Conservation (phyloP, 352 stramenopile species). For the Phytophthora vignae region DNA sequence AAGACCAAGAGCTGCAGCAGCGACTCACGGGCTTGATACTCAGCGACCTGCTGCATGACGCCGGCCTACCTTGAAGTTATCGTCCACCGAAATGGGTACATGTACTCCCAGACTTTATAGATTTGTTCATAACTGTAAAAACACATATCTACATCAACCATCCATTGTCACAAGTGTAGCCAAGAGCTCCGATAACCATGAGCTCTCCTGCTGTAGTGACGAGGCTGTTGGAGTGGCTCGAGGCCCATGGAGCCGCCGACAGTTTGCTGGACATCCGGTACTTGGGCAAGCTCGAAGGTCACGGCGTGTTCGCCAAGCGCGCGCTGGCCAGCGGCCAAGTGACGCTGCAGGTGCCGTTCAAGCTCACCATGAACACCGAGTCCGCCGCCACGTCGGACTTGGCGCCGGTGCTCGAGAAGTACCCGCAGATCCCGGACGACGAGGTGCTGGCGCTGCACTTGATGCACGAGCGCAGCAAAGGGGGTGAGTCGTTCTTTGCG, state of each 20-base stretch:
- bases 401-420: conserved; percentile 41
- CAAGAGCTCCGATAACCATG: conserved; percentile 28
- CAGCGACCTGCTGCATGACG: conserved; percentile 37
- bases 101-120: conserved; percentile 18
- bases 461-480: conserved; percentile 67
- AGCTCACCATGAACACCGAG: conserved; percentile 60
- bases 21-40: conserved; percentile 46
- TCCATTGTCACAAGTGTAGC: conserved; percentile 18
- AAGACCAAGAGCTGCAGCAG: conserved; percentile 44
- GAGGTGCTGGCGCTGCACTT: conserved; percentile 68
- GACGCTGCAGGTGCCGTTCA: conserved; percentile 60
- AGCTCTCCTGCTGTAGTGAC: conserved; percentile 36
- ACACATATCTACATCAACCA: conserved; percentile 22
- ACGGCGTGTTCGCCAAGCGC: conserved; percentile 56
- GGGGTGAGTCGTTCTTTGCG: conserved; percentile 51
- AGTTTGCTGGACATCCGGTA: conserved; percentile 54
- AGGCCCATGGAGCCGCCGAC: conserved; percentile 36
- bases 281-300: conserved; percentile 48
- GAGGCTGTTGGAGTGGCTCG: conserved; percentile 48
- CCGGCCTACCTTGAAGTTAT: conserved; percentile 10
- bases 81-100: conserved; percentile 11
- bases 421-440: conserved; percentile 52
- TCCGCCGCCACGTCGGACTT: conserved; percentile 56
- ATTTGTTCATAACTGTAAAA: conserved; percentile 9
- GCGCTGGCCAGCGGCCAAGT: conserved; percentile 42